Conservation (phyloP, 2,329 filamentous ascomycete species). For the Chrysoporthe deuterocubensis region DNA sequence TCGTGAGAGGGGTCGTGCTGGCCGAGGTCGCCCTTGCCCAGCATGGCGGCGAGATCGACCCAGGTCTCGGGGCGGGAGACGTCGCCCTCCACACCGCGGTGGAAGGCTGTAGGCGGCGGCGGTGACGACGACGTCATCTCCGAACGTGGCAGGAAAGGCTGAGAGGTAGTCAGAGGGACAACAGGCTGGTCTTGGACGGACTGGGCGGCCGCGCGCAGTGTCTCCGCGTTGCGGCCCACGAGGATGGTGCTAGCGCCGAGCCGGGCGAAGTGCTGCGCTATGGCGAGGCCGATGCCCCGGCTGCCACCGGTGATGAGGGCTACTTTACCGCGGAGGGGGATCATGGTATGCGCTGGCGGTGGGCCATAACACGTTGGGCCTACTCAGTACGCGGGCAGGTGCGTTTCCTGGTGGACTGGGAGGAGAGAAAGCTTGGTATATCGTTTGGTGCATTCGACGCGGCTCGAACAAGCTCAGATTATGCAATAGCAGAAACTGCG, state of each 20-base stretch:
- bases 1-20: too few species aligned
- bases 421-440: background rate
- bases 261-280: constrained; percentile 67
- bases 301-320: constrained; percentile 72
- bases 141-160: background rate
- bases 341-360: constrained; percentile 35
- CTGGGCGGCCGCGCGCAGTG: constrained; percentile 46
- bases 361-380: background rate
- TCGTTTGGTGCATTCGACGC: background rate
- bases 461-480: background rate
- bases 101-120: background rate
- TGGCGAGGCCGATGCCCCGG: constrained; percentile 70
- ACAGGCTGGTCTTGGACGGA: constrained; percentile 35
- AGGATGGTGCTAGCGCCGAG: constrained; percentile 65
- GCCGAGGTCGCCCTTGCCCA: constrained; percentile 2
- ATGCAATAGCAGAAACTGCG: background rate
- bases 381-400: too few species aligned
- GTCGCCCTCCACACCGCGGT: constrained; percentile 28
- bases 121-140: background rate
- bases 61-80: constrained; percentile 31
- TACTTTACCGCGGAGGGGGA: constrained; percentile 50
- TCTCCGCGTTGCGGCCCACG: constrained; percentile 58
- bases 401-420: background rate
- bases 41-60: constrained; percentile 22
- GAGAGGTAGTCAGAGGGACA: background rate